These are phyloP conservation scores for Gyrodon lividus DNA, from an alignment of 768 basidiomycete genomes.

Conservation along the genomic window DNA sequence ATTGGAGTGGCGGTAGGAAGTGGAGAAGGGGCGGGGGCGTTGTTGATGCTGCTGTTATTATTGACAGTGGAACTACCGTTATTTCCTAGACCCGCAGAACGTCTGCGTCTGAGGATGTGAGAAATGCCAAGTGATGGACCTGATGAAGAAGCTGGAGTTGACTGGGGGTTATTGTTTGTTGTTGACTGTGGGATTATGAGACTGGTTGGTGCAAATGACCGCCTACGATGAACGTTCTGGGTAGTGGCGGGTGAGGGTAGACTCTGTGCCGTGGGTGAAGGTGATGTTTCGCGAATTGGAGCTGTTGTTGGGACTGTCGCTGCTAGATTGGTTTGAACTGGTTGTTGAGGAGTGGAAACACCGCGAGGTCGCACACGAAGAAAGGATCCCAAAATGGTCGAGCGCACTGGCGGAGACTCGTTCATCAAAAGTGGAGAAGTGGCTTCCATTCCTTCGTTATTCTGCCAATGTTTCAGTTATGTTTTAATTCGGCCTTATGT, in stretches of 20 bases:
- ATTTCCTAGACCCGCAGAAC: conserved; percentile 58
- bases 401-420: conserved; percentile 40
- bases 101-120: conserved; percentile 64
- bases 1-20: conserved; percentile 6
- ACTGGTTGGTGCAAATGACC: conserved; percentile 39
- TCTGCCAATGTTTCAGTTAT: not conserved
- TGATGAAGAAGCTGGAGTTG: conserved; percentile 13
- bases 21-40: conserved; percentile 19
- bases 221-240: conserved; percentile 34
- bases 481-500: not conserved
- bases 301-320: conserved; percentile 38
- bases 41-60: conserved; percentile 1
- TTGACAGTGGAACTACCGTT: conserved; percentile 18
- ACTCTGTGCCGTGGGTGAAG: conserved; percentile 41
- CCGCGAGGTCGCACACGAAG: conserved; percentile 70
- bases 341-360: conserved; percentile 55
- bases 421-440: conserved; percentile 9
- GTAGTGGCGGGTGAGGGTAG: conserved; percentile 33
- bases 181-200: conserved; percentile 36
- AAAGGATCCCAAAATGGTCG: conserved; percentile 70
- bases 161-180: conserved; percentile 28
- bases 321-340: conserved; percentile 15
- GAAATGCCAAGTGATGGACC: conserved; percentile 45
- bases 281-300: conserved; percentile 41
- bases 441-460: conserved; percentile 11